Evolutionary conservation across 768 basidiomycete genomes (phyloP).

Genomic region (Cyclocybe aegerita): DNA sequence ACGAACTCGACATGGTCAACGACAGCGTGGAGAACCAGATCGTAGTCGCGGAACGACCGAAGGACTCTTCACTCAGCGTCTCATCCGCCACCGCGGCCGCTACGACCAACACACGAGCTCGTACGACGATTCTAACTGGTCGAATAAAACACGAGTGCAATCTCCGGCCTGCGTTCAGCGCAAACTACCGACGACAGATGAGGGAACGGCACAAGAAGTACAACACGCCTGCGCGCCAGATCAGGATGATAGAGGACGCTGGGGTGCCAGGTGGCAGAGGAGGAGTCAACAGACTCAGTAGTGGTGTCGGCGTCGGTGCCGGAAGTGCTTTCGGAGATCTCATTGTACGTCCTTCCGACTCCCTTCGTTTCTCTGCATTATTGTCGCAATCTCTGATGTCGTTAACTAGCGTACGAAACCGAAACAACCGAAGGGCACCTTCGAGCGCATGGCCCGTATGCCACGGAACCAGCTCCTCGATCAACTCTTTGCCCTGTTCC

Average conservation of each 20-base stretch:
- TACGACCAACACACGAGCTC: conserved; percentile 56
- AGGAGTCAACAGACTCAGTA: conserved; percentile 75
- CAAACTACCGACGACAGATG: conserved; percentile 71
- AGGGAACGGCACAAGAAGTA: conserved; percentile 62
- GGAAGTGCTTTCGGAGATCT: conserved; percentile 61
- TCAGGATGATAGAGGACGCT: conserved; percentile 74
- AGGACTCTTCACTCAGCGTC: conserved; percentile 46
- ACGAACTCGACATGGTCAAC: conserved; percentile 87
- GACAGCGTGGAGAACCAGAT: conserved; percentile 83
- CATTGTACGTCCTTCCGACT: conserved; percentile 47
- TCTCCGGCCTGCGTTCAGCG: conserved; percentile 65
- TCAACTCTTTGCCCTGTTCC: conserved; percentile 75
- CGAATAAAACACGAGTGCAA: conserved; percentile 82
- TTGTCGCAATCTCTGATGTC: conserved; percentile 1
- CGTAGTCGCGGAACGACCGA: conserved; percentile 81
- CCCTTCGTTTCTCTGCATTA: conserved; percentile 3
- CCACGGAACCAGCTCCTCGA: conserved; percentile 88
- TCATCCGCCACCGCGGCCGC: conserved; percentile 36
- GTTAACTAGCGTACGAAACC: conserved; percentile 57
- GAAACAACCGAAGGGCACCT: conserved; percentile 66
- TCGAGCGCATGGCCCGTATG: conserved; percentile 91
- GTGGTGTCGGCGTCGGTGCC: conserved; percentile 63
- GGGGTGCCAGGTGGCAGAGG: conserved; percentile 68
- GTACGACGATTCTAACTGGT: conserved; percentile 78
- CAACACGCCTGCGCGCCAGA: conserved; percentile 65